phyloP scores from a whole-genome alignment of 257 asterid genomes.

The Capsicum rhomboideum region DNA sequence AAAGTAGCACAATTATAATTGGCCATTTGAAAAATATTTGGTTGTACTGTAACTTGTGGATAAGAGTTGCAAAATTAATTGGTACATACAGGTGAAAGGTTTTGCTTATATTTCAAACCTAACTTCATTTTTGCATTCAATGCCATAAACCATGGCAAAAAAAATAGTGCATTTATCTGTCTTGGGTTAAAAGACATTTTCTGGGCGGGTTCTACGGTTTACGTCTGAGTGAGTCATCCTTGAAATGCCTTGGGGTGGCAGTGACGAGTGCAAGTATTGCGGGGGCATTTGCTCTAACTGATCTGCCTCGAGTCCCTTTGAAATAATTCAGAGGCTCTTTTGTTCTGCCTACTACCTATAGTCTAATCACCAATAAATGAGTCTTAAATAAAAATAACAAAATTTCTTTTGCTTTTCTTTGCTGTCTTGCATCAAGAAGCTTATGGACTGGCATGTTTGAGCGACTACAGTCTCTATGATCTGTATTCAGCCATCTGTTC shows the following conservation, averaged over 20 bases:
- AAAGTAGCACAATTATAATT: neutral
- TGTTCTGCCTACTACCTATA: neutral
- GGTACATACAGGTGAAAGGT: neutral
- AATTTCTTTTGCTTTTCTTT: neutral
- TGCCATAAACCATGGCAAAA: neutral
- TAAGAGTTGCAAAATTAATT: neutral
- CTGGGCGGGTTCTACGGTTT: neutral
- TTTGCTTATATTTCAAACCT: neutral
- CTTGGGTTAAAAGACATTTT: neutral
- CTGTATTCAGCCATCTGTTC: neutral
- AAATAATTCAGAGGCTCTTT: neutral
- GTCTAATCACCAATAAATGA: neutral
- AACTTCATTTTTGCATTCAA: neutral
- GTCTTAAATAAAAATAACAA: neutral
- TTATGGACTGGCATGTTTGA: neutral
- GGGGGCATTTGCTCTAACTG: neutral
- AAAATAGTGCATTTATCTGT: neutral
- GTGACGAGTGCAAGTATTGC: neutral
- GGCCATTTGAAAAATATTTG: neutral
- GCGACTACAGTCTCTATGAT: neutral
- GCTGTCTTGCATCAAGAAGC: neutral
- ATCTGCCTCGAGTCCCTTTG: neutral
- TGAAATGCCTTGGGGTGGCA: neutral
- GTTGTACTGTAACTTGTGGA: neutral
- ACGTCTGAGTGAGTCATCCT: neutral